Conservation (phyloP, 176 grass and related monocot species). For the Miscanthus lutarioriparius region DNA sequence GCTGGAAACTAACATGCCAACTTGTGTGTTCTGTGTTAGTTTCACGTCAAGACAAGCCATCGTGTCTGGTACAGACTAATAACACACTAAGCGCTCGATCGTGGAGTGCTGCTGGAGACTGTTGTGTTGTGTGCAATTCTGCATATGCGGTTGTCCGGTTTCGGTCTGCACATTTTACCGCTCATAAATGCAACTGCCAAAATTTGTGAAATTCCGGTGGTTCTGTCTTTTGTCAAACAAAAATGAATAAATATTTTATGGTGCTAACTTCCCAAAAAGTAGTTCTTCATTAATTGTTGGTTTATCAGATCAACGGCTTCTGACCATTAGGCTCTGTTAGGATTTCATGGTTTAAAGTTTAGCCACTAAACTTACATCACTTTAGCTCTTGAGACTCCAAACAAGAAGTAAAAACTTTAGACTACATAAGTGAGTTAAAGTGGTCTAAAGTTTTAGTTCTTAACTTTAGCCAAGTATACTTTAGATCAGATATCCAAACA, state of each 20-base stretch:
- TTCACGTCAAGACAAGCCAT: neutral
- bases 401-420: too few relatives aligned
- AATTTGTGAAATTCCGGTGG: too few relatives aligned
- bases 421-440: too few relatives aligned
- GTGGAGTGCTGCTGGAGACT: constrained; percentile 19
- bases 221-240: too few relatives aligned
- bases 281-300: neutral
- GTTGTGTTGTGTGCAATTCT: neutral
- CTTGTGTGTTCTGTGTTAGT: neutral
- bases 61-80: neutral
- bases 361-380: too few relatives aligned
- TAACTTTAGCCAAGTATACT: too few relatives aligned
- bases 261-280: neutral
- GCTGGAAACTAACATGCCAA: neutral
- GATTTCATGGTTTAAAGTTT: too few relatives aligned
- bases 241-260: neutral
- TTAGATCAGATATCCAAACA: too few relatives aligned
- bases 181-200: neutral
- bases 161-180: neutral
- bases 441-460: too few relatives aligned
- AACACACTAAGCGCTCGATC: neutral
- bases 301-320: too few relatives aligned
- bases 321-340: too few relatives aligned
- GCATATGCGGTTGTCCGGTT: neutral
- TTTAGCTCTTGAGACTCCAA: too few relatives aligned